Percentiles rank a stretch among this genome's conserved stretches.
Evolutionary conservation across 495 filamentous ascomycete species (phyloP).

Genomic region (Paragyromitra xinjiangensis): DNA sequence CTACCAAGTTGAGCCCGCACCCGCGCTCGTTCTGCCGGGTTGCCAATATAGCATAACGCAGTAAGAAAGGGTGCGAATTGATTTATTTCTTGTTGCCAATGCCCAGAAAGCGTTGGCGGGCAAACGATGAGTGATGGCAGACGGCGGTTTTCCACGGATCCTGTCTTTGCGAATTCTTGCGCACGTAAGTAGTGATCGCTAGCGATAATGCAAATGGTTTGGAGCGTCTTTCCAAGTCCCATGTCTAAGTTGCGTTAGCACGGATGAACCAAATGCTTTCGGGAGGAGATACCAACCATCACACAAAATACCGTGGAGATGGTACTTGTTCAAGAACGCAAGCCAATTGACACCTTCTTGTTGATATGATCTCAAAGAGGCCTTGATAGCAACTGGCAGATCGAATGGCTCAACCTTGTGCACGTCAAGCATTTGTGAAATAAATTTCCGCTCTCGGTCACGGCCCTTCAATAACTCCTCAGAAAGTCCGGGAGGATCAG

Average conservation of each 20-base stretch:
- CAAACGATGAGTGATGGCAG: constrained; percentile 94
- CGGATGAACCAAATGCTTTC: constrained; percentile 5
- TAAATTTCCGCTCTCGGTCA: constrained; percentile 93
- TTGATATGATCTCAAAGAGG: constrained; percentile 92
- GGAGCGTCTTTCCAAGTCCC: constrained; percentile 96
- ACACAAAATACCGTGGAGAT: constrained; percentile 96
- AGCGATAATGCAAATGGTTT: constrained; percentile 96
- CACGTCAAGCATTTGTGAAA: constrained; percentile 91
- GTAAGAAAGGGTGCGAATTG: constrained; percentile 93
- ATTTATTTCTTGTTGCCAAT: constrained; percentile 98
- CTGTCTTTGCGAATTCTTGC: constrained; percentile 84
- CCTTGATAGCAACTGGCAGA: constrained; percentile 96
- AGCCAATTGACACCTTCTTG: constrained; percentile 99
- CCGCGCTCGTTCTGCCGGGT: constrained; percentile 77
- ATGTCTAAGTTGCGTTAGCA: constrained; percentile 69
- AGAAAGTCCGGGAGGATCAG: constrained; percentile 92
- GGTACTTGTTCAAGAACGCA: constrained; percentile 95
- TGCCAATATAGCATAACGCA: constrained; percentile 87
- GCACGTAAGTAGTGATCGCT: constrained; percentile 94
- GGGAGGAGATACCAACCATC: constrained; percentile 62
- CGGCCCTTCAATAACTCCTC: constrained; percentile 85
- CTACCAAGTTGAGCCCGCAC: constrained; percentile 72
- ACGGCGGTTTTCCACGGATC: constrained; percentile 75
- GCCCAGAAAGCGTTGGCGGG: constrained; percentile 94
- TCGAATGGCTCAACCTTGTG: constrained; percentile 94